phyloP scores from a whole-genome alignment of 2,329 filamentous ascomycete genomes.

The Ophiostoma quercus region DNA sequence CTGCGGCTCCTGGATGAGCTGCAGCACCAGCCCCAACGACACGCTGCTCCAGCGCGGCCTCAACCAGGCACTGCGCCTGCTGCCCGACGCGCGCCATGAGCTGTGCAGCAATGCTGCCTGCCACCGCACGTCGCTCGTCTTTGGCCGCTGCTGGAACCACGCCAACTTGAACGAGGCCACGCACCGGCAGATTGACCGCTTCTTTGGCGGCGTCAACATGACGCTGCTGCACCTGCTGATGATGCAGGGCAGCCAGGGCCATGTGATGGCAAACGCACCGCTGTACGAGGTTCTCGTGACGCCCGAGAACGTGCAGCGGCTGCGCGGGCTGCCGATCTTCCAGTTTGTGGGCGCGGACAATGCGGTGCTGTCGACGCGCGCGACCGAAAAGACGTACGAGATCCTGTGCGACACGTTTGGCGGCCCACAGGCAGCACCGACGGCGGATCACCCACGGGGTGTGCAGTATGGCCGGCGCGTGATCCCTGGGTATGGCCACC shows the following conservation, averaged over 20 bases:
- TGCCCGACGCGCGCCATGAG: conserved; percentile 51
- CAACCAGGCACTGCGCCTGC: conserved; percentile 54
- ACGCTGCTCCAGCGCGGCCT: conserved; percentile 45
- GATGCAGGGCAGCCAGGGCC: conserved; percentile 48
- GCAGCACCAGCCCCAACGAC: conserved; percentile 44
- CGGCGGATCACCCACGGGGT: conserved; percentile 18
- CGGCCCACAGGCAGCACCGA: conserved; percentile 19
- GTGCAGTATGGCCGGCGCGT: conserved; percentile 45
- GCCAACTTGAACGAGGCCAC: conserved; percentile 60
- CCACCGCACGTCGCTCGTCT: conserved; percentile 55
- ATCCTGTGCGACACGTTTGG: conserved; percentile 50
- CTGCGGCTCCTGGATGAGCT: conserved; percentile 52
- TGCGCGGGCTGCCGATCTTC: conserved; percentile 51
- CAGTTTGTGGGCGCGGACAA: conserved; percentile 54
- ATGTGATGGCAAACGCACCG: conserved; percentile 49
- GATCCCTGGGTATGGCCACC: conserved; percentile 54
- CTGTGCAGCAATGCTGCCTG: conserved; percentile 58
- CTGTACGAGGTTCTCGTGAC: conserved; percentile 45
- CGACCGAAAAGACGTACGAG: conserved; percentile 51
- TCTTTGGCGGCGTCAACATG: conserved; percentile 61
- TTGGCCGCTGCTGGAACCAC: conserved; percentile 62
- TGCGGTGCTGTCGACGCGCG: conserved; percentile 49
- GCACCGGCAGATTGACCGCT: conserved; percentile 55
- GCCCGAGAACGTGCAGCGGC: conserved; percentile 42
- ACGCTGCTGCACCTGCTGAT: conserved; percentile 52